Evolutionary conservation across 805 yeast genomes (phyloP).

Genomic region (Tetrapisispora iriomotensis): DNA sequence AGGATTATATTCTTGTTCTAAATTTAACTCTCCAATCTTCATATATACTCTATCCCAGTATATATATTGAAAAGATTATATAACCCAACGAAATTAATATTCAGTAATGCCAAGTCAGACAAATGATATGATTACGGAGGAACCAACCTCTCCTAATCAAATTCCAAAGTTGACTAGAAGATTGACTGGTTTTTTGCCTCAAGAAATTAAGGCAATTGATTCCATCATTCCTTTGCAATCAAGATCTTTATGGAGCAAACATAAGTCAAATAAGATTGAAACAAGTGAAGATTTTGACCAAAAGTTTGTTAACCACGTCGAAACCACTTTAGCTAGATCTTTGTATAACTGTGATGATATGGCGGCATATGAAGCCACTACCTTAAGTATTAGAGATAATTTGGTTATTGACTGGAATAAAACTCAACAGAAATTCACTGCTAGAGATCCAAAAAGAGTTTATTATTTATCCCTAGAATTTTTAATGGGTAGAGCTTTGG

Average conservation of each 20-base stretch:
- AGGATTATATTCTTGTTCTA: no score
- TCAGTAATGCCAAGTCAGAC: constrained; percentile 8
- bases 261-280: constrained; percentile 42
- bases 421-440: constrained; percentile 83
- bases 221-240: constrained; percentile 70
- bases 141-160: constrained; percentile 28
- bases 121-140: constrained; percentile 25
- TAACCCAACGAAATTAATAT: no score
- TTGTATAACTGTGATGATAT: constrained; percentile 84
- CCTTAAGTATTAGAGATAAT: constrained; percentile 68
- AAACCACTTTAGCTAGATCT: constrained; percentile 83
- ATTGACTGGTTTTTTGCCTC: constrained; percentile 83
- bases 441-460: constrained; percentile 73
- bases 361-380: constrained; percentile 88
- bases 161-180: constrained; percentile 51
- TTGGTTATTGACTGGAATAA: constrained; percentile 82
- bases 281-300: constrained; percentile 51
- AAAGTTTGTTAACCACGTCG: constrained; percentile 75
- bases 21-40: no score
- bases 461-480: constrained; percentile 83
- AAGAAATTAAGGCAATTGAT: constrained; percentile 77
- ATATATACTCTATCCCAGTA: neutral
- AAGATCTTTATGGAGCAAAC: constrained; percentile 68
- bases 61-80: neutral
- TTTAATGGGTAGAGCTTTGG: constrained; percentile 91